A percentile compares a stretch with the other conserved stretches of the same genome.
phyloP scores from a whole-genome alignment of 2,329 filamentous ascomycete genomes.

The Tolypocladium inflatum region DNA sequence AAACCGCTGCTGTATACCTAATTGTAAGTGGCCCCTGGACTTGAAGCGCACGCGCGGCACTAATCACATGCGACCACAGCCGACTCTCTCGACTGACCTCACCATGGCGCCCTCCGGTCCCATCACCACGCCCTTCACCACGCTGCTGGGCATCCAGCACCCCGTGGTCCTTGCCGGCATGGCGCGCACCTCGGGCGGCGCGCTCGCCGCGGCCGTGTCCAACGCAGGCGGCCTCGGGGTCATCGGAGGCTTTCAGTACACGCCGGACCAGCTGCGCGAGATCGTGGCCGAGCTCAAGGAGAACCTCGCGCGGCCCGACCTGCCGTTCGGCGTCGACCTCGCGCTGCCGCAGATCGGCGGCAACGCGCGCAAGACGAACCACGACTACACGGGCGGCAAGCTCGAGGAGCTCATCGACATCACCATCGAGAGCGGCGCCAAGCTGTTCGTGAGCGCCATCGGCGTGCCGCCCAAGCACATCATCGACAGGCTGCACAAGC shows the following conservation, averaged over 20 bases:
- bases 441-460: constrained; percentile 78
- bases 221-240: constrained; percentile 81
- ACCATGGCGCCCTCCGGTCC: constrained; percentile 36
- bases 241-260: constrained; percentile 64
- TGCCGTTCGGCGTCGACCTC: constrained; percentile 87
- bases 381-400: constrained; percentile 88
- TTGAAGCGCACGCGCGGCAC: neutral
- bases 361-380: constrained; percentile 77
- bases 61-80: neutral
- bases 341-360: constrained; percentile 85
- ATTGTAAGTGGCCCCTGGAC: neutral
- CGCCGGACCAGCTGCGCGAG: constrained; percentile 60
- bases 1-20: neutral
- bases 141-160: constrained; percentile 73
- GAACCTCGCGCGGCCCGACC: constrained; percentile 51
- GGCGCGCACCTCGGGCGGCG: constrained; percentile 73
- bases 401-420: constrained; percentile 83
- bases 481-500: constrained; percentile 67
- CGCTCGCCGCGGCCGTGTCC: constrained; percentile 75
- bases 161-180: constrained; percentile 90
- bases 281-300: constrained; percentile 84
- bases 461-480: constrained; percentile 70
- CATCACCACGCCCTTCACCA: constrained; percentile 69
- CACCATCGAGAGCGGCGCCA: constrained; percentile 73
- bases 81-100: neutral